Base-by-base conservation (phyloP, 2,329 filamentous ascomycete genomes). In the Aureobasidium namibiae region DNA sequence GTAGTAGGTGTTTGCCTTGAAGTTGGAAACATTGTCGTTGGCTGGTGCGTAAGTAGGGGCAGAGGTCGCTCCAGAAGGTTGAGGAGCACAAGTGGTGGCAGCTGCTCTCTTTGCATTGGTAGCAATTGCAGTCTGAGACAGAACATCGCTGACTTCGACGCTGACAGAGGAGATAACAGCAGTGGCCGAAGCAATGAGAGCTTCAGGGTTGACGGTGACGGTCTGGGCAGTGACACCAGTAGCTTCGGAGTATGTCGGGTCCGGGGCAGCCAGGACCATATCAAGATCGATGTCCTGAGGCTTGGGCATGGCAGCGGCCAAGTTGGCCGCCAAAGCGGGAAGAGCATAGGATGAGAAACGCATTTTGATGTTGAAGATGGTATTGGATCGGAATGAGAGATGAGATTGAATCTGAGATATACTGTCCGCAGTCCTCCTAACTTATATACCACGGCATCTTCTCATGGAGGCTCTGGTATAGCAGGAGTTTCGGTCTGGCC, bases 281-380 rank as follows among this genome's bases (percentile, higher is more conserved):
- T 60, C 60, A 49, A 59, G 63, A 56, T 66, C 65, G 49, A 67
- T 58, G 34, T 58, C 64, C 39, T 67, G 65, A 29, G 65, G 65
- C 24, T 63, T 52, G 45, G 65, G 64, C 23, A 65, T 21, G n/a
- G 63, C 65, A 50, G 52, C 52, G n/a, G 54, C 63, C 13, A 67
- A 59, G 9, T 65, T 57, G 31, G 31, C 56, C 45, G 56, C 56
- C 31, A 58, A 41, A 49, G 56, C 56, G 34, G 34, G 56, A 33
- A 50, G 33, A 26, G 44, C 56, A 49, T 39, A 42, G 6, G 56
- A 39, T 16, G 54, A 49, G 31, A 60, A 63, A 49, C 56, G 56
- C 56, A 58, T 58, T 4, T 56, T 64, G 52, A 44, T 34, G 13
- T n/a, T 24, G 21, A 13, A 38, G 18, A 38, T 56, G 31, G 16